Conservation (phyloP, 495 filamentous ascomycete genomes). For the Daldinia vernicosa region DNA sequence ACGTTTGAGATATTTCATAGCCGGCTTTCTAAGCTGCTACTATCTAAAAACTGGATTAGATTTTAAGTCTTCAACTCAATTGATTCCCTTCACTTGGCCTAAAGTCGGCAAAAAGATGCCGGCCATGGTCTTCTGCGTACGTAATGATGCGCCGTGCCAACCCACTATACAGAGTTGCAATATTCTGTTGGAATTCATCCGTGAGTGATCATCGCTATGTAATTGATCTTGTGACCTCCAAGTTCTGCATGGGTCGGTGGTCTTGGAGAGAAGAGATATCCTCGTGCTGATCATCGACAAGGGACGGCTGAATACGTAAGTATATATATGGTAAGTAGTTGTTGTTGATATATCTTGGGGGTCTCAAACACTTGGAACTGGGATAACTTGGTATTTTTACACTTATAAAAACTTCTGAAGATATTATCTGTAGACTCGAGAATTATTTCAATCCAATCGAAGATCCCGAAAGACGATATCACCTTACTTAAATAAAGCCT, state of each 20-base stretch:
- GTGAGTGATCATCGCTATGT: constrained; percentile 15
- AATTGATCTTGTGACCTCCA: neutral
- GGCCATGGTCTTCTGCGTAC: neutral
- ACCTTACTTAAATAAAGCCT: neutral
- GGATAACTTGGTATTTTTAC: too few relatives aligned
- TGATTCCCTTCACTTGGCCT: neutral
- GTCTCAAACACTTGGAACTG: neutral
- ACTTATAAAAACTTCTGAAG: too few relatives aligned
- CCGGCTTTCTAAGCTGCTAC: neutral
- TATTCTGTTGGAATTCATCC: constrained; percentile 15
- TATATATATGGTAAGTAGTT: neutral
- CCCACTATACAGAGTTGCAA: neutral
- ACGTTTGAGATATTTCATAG: neutral
- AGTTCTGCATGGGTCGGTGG: neutral
- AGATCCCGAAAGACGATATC: neutral
- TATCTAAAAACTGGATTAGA: neutral
- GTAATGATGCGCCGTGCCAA: neutral
- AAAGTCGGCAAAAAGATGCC: neutral
- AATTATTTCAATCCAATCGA: neutral
- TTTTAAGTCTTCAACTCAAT: neutral
- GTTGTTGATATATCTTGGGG: neutral
- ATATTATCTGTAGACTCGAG: too few relatives aligned
- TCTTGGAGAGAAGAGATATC: neutral
- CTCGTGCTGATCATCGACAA: neutral
- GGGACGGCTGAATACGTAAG: neutral